Conservation (phyloP, 2,329 filamentous ascomycete genomes). For the Ascomycota sp. region DNA sequence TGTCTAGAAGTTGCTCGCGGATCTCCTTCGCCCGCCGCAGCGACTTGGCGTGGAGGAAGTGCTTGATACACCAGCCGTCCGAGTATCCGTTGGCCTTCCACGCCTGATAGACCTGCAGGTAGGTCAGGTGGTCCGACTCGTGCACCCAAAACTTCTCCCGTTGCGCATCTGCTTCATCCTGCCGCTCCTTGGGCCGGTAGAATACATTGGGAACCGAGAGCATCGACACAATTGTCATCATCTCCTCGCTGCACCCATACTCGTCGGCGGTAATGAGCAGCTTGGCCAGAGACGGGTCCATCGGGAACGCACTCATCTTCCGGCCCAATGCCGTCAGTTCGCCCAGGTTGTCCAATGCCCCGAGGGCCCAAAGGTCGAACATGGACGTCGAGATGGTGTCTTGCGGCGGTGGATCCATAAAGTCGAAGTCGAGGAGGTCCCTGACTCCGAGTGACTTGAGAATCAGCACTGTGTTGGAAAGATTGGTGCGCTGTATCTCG, state of each 20-base stretch:
- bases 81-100: conserved; percentile 77
- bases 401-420: conserved; percentile 94
- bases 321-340: conserved; percentile 76
- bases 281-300: conserved; percentile 86
- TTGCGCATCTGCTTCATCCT: conserved; percentile 88
- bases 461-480: conserved; percentile 87
- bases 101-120: conserved; percentile 88
- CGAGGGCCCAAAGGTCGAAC: conserved; percentile 83
- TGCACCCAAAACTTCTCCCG: conserved; percentile 95
- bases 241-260: conserved; percentile 76
- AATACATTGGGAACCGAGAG: conserved; percentile 73
- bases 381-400: conserved; percentile 95
- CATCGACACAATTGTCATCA: conserved; percentile 89
- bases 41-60: conserved; percentile 82
- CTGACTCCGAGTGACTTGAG: conserved; percentile 99
- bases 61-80: conserved; percentile 88
- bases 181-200: conserved; percentile 93
- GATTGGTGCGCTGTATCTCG: conserved; percentile 86
- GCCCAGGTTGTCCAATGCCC: conserved; percentile 85
- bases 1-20: conserved; percentile 73
- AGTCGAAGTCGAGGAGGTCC: conserved; percentile 89
- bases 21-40: conserved; percentile 87
- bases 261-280: conserved; percentile 75
- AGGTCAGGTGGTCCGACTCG: conserved; percentile 78
- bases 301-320: conserved; percentile 97